Evolutionary conservation across 768 basidiomycete species (phyloP).

Genomic region (Heimioporus sp.): DNA sequence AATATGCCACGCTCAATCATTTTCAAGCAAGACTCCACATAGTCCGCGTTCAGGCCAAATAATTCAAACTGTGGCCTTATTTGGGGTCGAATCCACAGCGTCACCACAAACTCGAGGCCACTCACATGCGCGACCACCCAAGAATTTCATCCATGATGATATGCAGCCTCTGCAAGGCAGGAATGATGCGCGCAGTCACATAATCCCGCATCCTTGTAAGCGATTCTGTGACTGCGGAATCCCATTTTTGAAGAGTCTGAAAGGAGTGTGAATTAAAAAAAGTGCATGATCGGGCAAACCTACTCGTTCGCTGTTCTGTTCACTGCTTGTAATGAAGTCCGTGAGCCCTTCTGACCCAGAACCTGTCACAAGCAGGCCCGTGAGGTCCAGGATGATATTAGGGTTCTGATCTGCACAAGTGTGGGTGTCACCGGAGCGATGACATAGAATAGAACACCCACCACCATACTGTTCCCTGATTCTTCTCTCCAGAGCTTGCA

Average conservation of each 20-base stretch:
- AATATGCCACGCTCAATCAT: slow-evolving; percentile 58
- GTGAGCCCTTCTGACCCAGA: slow-evolving; percentile 64
- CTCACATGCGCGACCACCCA: slow-evolving; percentile 76
- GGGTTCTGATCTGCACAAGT: slow-evolving; percentile 51
- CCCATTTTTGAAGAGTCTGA: slow-evolving; percentile 83
- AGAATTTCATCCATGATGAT: slow-evolving; percentile 74
- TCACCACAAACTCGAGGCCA: slow-evolving; percentile 18
- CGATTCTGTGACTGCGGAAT: slow-evolving; percentile 67
- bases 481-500: slow-evolving; percentile 59
- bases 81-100: slow-evolving; percentile 9
- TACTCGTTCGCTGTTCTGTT: slow-evolving; percentile 83
- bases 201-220: slow-evolving; percentile 71
- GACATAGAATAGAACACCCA: slow-evolving; percentile 35
- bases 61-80: slow-evolving; percentile 53
- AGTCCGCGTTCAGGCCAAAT: slow-evolving; percentile 53
- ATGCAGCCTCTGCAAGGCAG: slow-evolving; percentile 75
- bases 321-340: slow-evolving; percentile 76
- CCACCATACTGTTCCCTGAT: slow-evolving; percentile 67
- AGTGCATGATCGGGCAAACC: slow-evolving; percentile 15
- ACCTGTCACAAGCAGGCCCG: slow-evolving; percentile 67
- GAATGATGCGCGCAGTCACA: slow-evolving; percentile 65
- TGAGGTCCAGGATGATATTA: slow-evolving; percentile 68
- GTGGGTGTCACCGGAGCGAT: slow-evolving; percentile 8
- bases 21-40: slow-evolving; percentile 52
- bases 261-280: slow-evolving; percentile 19